Evolutionary conservation across 2,329 filamentous ascomycete species (phyloP), one percentile per base, ranked within the genome.

Genomic region (Calonectria ilicicola): DNA sequence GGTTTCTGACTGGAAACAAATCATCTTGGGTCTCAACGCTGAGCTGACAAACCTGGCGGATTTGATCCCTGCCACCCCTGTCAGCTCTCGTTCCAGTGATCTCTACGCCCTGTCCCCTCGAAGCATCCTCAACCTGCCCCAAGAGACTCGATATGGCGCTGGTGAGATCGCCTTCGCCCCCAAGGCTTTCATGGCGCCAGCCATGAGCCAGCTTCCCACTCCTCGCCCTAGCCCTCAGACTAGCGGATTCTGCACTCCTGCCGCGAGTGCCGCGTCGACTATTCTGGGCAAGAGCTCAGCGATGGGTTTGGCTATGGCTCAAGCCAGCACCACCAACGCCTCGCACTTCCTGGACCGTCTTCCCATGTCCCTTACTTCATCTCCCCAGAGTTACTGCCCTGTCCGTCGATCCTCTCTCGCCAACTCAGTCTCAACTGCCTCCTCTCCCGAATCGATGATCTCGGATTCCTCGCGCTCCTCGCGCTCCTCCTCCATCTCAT

Each of bases 401-500:
- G 83, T 85, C 44, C 91, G 91, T 72, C 90, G 91, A 73, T 91
- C 91, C 17, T 92, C 91, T 19, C 88, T 92, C 72, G 91, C 90
- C 80, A 91, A 88, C 79, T 91, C 91, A 21, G 85, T 91, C 77
- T 93, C 91, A 29, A 90, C 89, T 35, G 88, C 89, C 40, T 93
- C 91, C 72, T 93, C 91, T 32, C 91, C 91, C 74, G 91, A 93
- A 80, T 93, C 91, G 68, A 92, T 93, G 91, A 84, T 93, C 56
- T 92, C 91, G 72, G 91, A 93, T 80, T 85, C 86, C 70, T 92
- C 89, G 71, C 88, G 88, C 73, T 87, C 90, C 74, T 92, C 91
- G 75, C 90, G 90, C 81, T 91, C 90, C 65, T 92, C 91, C 80
- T 92, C 91, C 21, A 90, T 91, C 83, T 92, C 90, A 70, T 91